Evolutionary conservation across 176 grass and related monocot genomes (phyloP).

Genomic region (Paspalum notatum): DNA sequence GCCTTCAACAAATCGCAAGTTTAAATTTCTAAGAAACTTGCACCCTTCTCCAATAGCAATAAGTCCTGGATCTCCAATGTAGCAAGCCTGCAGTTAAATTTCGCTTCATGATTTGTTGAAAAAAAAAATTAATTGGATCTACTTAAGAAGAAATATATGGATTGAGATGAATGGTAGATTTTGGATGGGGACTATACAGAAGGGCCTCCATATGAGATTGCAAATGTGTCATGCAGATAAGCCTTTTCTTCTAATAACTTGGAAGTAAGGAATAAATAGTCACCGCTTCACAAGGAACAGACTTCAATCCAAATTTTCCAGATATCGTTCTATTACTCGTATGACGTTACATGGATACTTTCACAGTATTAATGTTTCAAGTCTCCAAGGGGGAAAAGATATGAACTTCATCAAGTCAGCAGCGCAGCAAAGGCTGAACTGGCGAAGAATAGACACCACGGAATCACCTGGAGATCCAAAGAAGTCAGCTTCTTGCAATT

Average conservation of each 20-base stretch:
- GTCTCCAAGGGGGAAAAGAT: background rate
- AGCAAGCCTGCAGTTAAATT: constrained; percentile 70
- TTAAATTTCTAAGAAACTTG: constrained; percentile 71
- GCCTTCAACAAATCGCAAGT: constrained; percentile 66
- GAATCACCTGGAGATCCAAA: constrained; percentile 81
- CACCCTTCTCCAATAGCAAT: constrained; percentile 74
- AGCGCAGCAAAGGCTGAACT: constrained; percentile 3
- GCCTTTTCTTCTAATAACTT: background rate
- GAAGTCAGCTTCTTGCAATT: constrained; percentile 73
- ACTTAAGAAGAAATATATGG: background rate
- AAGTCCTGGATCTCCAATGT: constrained; percentile 87
- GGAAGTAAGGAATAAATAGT: constrained; percentile 11
- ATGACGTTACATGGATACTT: background rate
- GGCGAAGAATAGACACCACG: background rate
- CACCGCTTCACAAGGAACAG: background rate
- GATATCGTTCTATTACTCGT: background rate
- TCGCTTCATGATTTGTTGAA: background rate
- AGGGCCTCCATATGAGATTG: background rate
- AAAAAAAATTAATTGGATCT: constrained; percentile 2
- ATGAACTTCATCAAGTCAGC: background rate
- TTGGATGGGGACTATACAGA: background rate
- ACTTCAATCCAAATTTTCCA: background rate
- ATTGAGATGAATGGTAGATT: background rate
- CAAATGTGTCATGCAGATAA: constrained; percentile 3
- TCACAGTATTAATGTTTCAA: background rate